Evolutionary conservation across 495 filamentous ascomycete species (phyloP).

Genomic region (Trichocladium antarcticum): DNA sequence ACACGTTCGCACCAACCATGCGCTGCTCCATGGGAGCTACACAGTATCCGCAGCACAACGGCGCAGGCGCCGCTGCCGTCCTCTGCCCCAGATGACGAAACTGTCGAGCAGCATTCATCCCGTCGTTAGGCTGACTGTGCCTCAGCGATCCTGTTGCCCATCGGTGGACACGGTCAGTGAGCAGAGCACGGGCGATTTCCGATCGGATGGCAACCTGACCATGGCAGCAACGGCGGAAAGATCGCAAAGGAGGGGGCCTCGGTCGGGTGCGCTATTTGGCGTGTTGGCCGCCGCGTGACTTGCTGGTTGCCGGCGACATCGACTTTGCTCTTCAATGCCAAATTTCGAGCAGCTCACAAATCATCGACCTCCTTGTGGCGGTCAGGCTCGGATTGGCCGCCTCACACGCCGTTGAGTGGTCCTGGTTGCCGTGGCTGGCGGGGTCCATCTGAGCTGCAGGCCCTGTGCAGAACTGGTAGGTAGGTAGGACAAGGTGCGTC

Average conservation of each 20-base stretch:
- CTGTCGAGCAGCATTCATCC: background rate
- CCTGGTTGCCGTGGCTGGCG: constrained; percentile 14
- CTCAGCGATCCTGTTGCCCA: background rate
- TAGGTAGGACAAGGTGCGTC: too few species aligned
- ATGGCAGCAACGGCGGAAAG: too few species aligned
- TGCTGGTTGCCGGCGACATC: background rate
- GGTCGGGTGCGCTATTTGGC: background rate
- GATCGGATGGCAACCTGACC: background rate
- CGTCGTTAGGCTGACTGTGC: background rate
- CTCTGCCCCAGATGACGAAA: constrained; percentile 7
- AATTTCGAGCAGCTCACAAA: constrained; percentile 19
- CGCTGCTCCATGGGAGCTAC: background rate
- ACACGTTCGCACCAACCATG: constrained; percentile 8
- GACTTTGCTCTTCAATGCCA: constrained; percentile 1
- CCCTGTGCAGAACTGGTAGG: constrained; percentile 11
- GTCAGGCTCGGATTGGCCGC: constrained; percentile 23
- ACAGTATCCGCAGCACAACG: constrained; percentile 14
- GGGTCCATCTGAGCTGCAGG: constrained; percentile 5
- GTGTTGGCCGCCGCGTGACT: background rate
- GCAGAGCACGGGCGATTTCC: background rate
- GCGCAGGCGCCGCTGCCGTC: constrained; percentile 6
- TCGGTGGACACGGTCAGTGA: background rate
- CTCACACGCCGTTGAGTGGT: constrained; percentile 17
- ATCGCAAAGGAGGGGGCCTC: background rate
- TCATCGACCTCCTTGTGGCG: constrained; percentile 5